phyloP scores from a whole-genome alignment of 306 rosid genomes.

The Crataegus laevigata region DNA sequence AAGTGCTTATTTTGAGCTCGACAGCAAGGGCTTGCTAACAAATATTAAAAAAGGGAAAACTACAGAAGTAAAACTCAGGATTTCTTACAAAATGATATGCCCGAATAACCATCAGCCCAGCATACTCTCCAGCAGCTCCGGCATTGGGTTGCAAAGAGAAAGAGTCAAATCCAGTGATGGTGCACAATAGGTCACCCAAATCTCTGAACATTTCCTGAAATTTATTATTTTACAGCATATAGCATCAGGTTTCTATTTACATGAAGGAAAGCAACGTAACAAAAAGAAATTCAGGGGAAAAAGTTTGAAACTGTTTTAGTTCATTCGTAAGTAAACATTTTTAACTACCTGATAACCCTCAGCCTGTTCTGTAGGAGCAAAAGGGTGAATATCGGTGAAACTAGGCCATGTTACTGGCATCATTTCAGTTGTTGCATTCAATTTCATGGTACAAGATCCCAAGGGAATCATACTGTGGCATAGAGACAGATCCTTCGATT shows the following conservation, averaged over 20 bases:
- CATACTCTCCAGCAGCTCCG: conserved; percentile 99
- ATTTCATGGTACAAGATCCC: conserved; percentile 98
- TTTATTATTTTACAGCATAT: conserved; percentile 7
- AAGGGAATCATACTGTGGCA: conserved; percentile 99
- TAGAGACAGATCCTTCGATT: conserved; percentile 85
- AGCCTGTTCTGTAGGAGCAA: conserved; percentile 85
- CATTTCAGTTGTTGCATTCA: conserved; percentile 97
- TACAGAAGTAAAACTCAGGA: conserved; percentile 5
- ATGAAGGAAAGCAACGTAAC: conserved; percentile 19
- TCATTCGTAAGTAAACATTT: neutral
- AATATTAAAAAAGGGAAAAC: neutral
- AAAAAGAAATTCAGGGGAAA: conserved; percentile 9
- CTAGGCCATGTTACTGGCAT: conserved; percentile 97
- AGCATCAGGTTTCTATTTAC: conserved; percentile 18
- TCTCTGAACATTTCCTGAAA: conserved; percentile 86
- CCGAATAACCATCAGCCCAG: conserved; percentile 99
- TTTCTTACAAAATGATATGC: conserved; percentile 79
- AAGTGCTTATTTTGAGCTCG: neutral
- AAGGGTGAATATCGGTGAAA: conserved; percentile 83
- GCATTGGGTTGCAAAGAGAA: conserved; percentile 99
- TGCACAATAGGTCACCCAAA: conserved; percentile 78
- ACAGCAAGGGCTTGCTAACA: neutral
- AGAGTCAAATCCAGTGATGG: conserved; percentile 94
- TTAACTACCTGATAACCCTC: conserved; percentile 83
- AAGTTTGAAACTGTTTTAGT: neutral